Percentiles rank a stretch among this genome's conserved stretches.
Conservation (phyloP, 495 filamentous ascomycete species). For the Hyphodiscus hymeniophilus region DNA sequence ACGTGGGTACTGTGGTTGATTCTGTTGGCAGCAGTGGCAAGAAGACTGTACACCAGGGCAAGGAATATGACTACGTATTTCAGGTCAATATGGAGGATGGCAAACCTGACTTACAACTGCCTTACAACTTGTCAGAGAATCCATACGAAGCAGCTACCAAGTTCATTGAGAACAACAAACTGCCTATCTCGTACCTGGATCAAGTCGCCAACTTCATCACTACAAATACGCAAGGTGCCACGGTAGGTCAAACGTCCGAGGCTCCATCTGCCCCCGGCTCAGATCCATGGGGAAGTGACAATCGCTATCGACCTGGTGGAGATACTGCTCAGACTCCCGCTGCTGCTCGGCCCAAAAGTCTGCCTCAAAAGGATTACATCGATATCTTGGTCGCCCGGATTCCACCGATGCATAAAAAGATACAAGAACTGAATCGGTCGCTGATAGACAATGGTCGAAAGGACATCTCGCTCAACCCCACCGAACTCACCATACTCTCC, state of each 20-base stretch:
- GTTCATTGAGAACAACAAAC: slow-evolving; percentile 85
- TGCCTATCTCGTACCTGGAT: slow-evolving; percentile 84
- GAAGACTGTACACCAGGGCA: slow-evolving; percentile 67
- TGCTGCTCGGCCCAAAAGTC: slow-evolving; percentile 45
- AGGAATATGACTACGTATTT: slow-evolving; percentile 96
- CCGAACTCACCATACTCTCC: slow-evolving; percentile 52
- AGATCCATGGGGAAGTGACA: slow-evolving; percentile 73
- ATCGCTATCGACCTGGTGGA: slow-evolving; percentile 70
- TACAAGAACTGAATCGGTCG: slow-evolving; percentile 60
- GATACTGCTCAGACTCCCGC: slow-evolving; percentile 29
- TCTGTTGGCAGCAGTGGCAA: slow-evolving; percentile 71
- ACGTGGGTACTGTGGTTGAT: slow-evolving; percentile 89
- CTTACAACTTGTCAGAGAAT: slow-evolving; percentile 88
- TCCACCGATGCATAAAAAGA: slow-evolving; percentile 58
- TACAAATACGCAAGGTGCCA: slow-evolving; percentile 79
- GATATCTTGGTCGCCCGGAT: slow-evolving; percentile 44
- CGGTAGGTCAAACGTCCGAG: slow-evolving; percentile 46
- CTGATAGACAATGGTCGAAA: slow-evolving; percentile 62
- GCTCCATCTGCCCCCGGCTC: slow-evolving; percentile 25
- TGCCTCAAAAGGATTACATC: slow-evolving; percentile 85
- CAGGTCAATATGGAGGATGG: slow-evolving; percentile 97
- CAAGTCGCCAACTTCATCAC: slow-evolving; percentile 92
- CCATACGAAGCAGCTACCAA: slow-evolving; percentile 87
- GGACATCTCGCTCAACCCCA: slow-evolving; percentile 62
- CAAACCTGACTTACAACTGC: slow-evolving; percentile 85